These are phyloP conservation scores for Aureobasidium namibiae DNA, from an alignment of 2,329 filamentous ascomycete genomes.

Conservation along the genomic window DNA sequence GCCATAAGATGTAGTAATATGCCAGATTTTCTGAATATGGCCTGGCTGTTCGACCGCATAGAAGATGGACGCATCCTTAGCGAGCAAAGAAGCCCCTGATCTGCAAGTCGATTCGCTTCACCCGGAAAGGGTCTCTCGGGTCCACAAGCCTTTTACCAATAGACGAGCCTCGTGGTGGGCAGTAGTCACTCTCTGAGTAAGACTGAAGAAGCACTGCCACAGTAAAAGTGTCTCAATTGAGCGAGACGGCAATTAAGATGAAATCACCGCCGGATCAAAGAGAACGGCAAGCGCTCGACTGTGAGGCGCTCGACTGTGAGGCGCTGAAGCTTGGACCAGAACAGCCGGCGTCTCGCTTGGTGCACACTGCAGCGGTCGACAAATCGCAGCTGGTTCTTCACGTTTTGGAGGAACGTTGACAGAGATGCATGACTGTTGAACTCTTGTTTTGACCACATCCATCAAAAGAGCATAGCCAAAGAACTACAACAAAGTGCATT, in stretches of 20 bases:
- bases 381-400: neutral
- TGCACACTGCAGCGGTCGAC: neutral
- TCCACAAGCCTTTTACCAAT: neutral
- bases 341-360: slow-evolving; percentile 1
- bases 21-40: neutral
- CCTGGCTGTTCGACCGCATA: neutral
- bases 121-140: neutral
- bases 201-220: slow-evolving; percentile 7
- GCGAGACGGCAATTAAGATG: neutral
- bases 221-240: neutral
- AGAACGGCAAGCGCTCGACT: neutral
- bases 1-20: neutral
- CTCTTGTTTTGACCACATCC: neutral
- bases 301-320: neutral
- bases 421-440: slow-evolving; percentile 4
- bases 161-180: neutral
- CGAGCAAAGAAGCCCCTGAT: slow-evolving; percentile 3
- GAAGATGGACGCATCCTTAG: neutral
- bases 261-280: neutral
- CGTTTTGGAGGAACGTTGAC: neutral
- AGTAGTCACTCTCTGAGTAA: neutral
- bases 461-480: no score
- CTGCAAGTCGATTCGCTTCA: neutral
- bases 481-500: neutral
- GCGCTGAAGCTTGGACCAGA: neutral